Base-by-base conservation (phyloP, 2,329 filamentous ascomycete species). In the Trichoderma atroviride region DNA sequence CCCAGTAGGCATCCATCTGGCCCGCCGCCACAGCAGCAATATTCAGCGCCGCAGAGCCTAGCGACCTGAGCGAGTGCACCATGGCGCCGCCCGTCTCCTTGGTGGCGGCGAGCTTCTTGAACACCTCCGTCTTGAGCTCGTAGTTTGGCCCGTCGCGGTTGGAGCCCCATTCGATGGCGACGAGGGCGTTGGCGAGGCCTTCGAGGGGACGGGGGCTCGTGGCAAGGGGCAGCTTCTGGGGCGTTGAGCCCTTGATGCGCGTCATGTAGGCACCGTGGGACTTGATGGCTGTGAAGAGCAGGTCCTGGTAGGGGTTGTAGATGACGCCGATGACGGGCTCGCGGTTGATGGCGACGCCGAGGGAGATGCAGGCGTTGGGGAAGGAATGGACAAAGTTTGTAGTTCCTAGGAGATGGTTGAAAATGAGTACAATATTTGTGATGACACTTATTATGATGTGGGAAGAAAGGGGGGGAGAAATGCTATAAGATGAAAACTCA, bases 381-480 rank as follows among this genome's bases (percentile, higher is more conserved):
- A 92, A 91, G 24, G 86, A 87, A 80, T 94, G 92, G 58, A 94
- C 87, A 76, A 95, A 94, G 84, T 94, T 94, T 62, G 90, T 93
- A 7, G 88, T 94, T 63, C 80, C 76, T 78, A 19, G 5, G 19
- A 58, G 27, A 19, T 10, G 10, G 6, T 43, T 19, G 1, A 53
- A 13, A 24, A 19, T 52, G 2, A 19, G 4, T 40, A 35, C 33
- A 11, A 3, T 52, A 57, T n/a, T 58, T 31, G 5, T 19, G 16
- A 6, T 5, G 37, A 10, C 6, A 1, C 1, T 50, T 10, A 22
- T 29, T 40, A 31, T 22, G 27, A 13, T 11, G 16, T 24, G 14
- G 31, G 10, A n/a, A 31, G n/a, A 2, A 37, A 4, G 6, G 7
- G 16, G 19, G 47, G 24, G 9, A 13, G n/a, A 56, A 53, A 22